These are phyloP conservation scores for Trichoderma gamsii DNA, from an alignment of 495 filamentous ascomycete genomes.

Conservation along the genomic window DNA sequence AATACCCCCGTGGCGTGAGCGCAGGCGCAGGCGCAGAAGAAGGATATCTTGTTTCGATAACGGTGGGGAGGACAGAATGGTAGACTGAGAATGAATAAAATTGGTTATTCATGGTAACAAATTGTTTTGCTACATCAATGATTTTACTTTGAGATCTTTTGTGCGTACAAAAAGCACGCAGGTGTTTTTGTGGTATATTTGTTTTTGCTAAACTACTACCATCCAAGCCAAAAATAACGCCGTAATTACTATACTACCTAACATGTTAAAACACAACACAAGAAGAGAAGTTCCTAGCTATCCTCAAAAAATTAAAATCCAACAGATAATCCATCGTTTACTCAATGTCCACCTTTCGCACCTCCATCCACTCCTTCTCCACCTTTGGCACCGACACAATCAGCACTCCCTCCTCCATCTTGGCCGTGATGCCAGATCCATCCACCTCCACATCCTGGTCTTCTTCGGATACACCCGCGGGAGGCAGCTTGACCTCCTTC, in stretches of 20 bases:
- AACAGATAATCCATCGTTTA: slow-evolving; percentile 22
- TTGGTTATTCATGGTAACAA: background rate
- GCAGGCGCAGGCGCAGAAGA: slow-evolving; percentile 12
- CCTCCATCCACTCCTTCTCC: slow-evolving; percentile 53
- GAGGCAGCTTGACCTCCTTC: slow-evolving; percentile 55
- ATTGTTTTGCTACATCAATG: background rate
- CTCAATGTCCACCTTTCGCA: slow-evolving; percentile 55
- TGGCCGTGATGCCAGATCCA: slow-evolving; percentile 60
- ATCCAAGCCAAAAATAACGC: too few relatives aligned
- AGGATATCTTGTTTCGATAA: background rate
- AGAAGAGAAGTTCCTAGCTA: background rate
- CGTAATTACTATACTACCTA: too few relatives aligned
- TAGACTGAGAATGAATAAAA: background rate
- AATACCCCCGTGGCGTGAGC: slow-evolving; percentile 2
- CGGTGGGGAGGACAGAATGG: background rate
- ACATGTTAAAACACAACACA: too few relatives aligned
- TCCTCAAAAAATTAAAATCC: background rate
- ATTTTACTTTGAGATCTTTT: background rate
- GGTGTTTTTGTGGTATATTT: too few relatives aligned
- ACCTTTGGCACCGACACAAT: slow-evolving; percentile 54
- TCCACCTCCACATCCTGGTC: slow-evolving; percentile 56
- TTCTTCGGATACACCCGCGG: slow-evolving; percentile 20
- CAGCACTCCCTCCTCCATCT: slow-evolving; percentile 58
- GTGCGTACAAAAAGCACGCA: too few relatives aligned
- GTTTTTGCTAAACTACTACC: too few relatives aligned